Evolutionary conservation across 768 basidiomycete species (phyloP), one percentile per base, ranked within the genome.

Genomic region (Agaricus subrufescens): DNA sequence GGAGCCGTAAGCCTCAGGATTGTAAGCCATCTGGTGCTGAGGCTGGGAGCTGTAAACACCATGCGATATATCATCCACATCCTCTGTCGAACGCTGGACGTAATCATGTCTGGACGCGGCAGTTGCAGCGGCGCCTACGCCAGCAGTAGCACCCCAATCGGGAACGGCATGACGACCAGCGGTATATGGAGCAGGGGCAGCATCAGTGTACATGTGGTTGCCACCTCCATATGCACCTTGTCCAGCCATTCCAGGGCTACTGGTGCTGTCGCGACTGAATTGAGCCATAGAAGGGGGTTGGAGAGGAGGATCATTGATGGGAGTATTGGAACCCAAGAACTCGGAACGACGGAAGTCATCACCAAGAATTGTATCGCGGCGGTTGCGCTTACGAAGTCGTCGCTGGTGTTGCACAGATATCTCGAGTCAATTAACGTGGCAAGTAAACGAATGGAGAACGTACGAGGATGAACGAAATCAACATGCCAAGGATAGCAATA

Each of bases 31-130:
- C 60, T 77, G 75, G 6, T 59, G 58, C 50, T 72, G 71, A 5
- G 77, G 75, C 50, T 79, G 66, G 2, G 74, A 68, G 61, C 73
- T 74, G 62, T 76, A 79, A 7, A 70, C 67, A 29, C 74, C 75
- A 53, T 68, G 65, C 12, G 66, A 69, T 29, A 58, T 62, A 8
- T 66, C 64, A 34, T 75, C 73, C 9, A 65, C 65, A 26, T 75
- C 73, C 8, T 67, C 67, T n/a, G 37, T 52, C 25, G 27, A 23
- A n/a, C 52, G 40, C 49, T 73, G 73, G 19, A 74, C 74, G 54
- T 70, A 76, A 39, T 71, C 69, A 58, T 78, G 76, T 57, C 70
- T 71, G 34, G 34, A 34, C 7, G 34, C 42, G 71, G 61, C 31
- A 54, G 47, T 51, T 63, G 57, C 29, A 53, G 60, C 26, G 57